Evolutionary conservation across 2,329 filamentous ascomycete genomes (phyloP).

Genomic region (Beauveria sp.): DNA sequence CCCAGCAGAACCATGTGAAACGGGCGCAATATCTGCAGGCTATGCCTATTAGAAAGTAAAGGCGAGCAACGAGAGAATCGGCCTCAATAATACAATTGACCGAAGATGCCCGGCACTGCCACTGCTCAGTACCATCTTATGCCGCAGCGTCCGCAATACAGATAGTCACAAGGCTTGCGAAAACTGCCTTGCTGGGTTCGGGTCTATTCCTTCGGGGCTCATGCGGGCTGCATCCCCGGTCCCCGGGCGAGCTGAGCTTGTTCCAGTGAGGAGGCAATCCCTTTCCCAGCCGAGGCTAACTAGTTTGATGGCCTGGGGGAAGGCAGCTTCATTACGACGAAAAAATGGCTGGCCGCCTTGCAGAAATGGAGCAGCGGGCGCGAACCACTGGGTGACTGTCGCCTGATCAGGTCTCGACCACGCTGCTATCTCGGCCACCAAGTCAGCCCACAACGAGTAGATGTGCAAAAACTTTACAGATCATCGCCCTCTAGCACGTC

Average conservation of each 20-base stretch:
- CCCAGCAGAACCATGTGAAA: no score
- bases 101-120: neutral
- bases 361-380: neutral
- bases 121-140: neutral
- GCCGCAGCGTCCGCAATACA: no score
- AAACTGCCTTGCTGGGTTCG: slow-evolving; percentile 7
- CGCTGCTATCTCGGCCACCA: neutral
- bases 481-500: neutral
- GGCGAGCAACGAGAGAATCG: neutral
- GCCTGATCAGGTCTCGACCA: neutral
- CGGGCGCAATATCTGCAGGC: neutral
- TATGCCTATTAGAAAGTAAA: neutral
- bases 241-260: neutral
- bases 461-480: neutral
- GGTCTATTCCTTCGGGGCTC: neutral
- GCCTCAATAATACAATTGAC: neutral
- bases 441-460: neutral
- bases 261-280: neutral
- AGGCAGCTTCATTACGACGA: neutral
- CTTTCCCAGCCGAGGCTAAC: neutral
- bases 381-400: neutral
- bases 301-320: neutral
- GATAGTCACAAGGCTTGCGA: slow-evolving; percentile 1
- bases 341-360: neutral
- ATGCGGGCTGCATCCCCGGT: neutral